phyloP scores from a whole-genome alignment of 192 early-diverging fungal genomes.

The Rhizophagus prolifer region DNA sequence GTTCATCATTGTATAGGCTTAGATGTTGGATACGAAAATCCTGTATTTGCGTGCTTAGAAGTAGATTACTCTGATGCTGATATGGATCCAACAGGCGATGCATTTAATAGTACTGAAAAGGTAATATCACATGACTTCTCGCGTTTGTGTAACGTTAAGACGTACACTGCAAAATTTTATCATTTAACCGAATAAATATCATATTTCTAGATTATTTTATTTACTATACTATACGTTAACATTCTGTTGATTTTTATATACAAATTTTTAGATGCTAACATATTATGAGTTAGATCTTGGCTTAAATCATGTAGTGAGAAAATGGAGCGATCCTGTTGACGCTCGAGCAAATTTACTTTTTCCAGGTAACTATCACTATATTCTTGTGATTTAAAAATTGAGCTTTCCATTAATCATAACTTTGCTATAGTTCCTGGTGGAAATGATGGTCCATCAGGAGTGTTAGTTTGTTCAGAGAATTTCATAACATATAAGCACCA shows the following conservation, averaged over 20 bases:
- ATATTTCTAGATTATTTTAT: too few species aligned
- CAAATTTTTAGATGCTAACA: slow-evolving; percentile 60
- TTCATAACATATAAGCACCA: slow-evolving; percentile 85
- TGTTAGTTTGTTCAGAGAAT: slow-evolving; percentile 92
- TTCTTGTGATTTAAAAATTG: background rate
- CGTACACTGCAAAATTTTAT: background rate
- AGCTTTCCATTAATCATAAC: background rate
- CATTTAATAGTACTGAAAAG: slow-evolving; percentile 71
- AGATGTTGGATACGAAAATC: slow-evolving; percentile 99
- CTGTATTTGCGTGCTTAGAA: slow-evolving; percentile 94
- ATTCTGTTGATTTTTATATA: background rate
- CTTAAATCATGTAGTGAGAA: slow-evolving; percentile 96
- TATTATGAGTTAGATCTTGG: slow-evolving; percentile 99
- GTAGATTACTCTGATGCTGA: slow-evolving; percentile 81
- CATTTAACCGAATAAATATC: background rate
- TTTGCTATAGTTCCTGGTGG: slow-evolving; percentile 72
- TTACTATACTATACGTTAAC: background rate
- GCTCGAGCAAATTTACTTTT: slow-evolving; percentile 77
- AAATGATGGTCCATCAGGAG: slow-evolving; percentile 93
- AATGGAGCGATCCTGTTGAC: slow-evolving; percentile 87
- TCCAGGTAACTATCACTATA: slow-evolving; percentile 46
- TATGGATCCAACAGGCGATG: slow-evolving; percentile 70
- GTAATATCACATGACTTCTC: slow-evolving; percentile 32
- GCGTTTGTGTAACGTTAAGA: background rate
- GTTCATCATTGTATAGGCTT: slow-evolving; percentile 82